These are phyloP conservation scores for Phoma sp. DNA, from an alignment of 2,329 filamentous ascomycete species.

Conservation along the genomic window DNA sequence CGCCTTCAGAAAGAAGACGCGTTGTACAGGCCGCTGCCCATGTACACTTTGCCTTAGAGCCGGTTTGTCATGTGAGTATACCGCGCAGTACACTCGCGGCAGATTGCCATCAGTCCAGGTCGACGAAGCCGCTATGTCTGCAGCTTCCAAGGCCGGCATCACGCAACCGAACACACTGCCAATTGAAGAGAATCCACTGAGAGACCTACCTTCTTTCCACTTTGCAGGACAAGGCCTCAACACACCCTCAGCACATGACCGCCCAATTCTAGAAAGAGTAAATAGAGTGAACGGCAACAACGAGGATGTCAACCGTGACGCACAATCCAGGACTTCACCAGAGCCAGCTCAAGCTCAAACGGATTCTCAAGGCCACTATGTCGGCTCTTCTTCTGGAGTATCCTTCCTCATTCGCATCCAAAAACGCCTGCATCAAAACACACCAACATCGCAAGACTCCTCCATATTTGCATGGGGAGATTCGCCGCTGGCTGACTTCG, in stretches of 20 bases:
- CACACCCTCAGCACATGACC: constrained; percentile 18
- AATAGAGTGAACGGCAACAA: constrained; percentile 23
- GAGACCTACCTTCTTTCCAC: constrained; percentile 11
- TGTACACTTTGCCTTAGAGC: constrained; percentile 41
- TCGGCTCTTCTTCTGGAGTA: constrained; percentile 56
- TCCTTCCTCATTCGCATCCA: constrained; percentile 60
- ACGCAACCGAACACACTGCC: constrained; percentile 22
- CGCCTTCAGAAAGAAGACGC: constrained; percentile 42
- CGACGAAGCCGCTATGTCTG: constrained; percentile 36
- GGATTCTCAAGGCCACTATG: constrained; percentile 56
- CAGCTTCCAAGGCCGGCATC: constrained; percentile 22
- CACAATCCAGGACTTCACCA: constrained; percentile 51
- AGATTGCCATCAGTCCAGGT: constrained; percentile 51
- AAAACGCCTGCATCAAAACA: constrained; percentile 54
- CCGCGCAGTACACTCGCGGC: constrained; percentile 57
- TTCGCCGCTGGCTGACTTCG: constrained; percentile 54
- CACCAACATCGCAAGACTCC: constrained; percentile 43
- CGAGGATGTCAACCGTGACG: constrained; percentile 24
- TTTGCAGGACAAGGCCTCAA: constrained; percentile 13
- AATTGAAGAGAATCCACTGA: constrained; percentile 18
- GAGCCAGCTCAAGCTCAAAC: constrained; percentile 51
- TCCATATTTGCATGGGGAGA: constrained; percentile 60
- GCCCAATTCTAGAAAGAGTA: constrained; percentile 19
- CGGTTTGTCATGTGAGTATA: constrained; percentile 54
- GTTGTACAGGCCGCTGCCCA: constrained; percentile 46